Evolutionary conservation across 2,329 filamentous ascomycete species (phyloP).

Genomic region (Pseudocercospora crystallina): DNA sequence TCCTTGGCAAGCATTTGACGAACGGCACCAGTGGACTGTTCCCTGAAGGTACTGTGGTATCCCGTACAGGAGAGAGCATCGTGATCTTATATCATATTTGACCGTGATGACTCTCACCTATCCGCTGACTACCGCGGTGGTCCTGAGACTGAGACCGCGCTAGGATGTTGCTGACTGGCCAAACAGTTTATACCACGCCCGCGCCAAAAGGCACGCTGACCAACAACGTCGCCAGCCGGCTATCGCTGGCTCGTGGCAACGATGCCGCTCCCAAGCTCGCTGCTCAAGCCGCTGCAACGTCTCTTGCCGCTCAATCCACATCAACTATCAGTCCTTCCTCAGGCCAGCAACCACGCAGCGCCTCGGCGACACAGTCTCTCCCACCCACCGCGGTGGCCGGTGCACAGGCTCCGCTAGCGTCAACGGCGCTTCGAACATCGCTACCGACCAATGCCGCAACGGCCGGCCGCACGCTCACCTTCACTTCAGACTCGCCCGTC

Average conservation of each 20-base stretch:
- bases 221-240: slow-evolving; percentile 17
- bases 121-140: too few species aligned
- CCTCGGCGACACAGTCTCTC: slow-evolving; percentile 13
- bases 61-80: background rate
- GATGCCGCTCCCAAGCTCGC: slow-evolving; percentile 17
- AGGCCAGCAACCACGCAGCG: slow-evolving; percentile 8
- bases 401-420: slow-evolving; percentile 17
- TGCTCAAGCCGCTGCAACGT: slow-evolving; percentile 18
- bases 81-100: too few species aligned
- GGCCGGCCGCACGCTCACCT: slow-evolving; percentile 16
- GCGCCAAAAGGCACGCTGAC: slow-evolving; percentile 37
- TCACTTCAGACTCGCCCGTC: slow-evolving; percentile 57
- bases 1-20: slow-evolving; percentile 69
- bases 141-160: background rate
- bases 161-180: slow-evolving; percentile 15
- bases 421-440: slow-evolving; percentile 25
- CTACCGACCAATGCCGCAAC: slow-evolving; percentile 17
- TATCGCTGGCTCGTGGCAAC: slow-evolving; percentile 6
- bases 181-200: slow-evolving; percentile 41
- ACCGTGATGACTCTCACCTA: too few species aligned
- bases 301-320: slow-evolving; percentile 10
- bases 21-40: slow-evolving; percentile 77
- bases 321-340: slow-evolving; percentile 4
- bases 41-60: slow-evolving; percentile 64
- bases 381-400: slow-evolving; percentile 7